phyloP scores from a whole-genome alignment of 306 rosid genomes.

The Citrullus mucosospermus region DNA sequence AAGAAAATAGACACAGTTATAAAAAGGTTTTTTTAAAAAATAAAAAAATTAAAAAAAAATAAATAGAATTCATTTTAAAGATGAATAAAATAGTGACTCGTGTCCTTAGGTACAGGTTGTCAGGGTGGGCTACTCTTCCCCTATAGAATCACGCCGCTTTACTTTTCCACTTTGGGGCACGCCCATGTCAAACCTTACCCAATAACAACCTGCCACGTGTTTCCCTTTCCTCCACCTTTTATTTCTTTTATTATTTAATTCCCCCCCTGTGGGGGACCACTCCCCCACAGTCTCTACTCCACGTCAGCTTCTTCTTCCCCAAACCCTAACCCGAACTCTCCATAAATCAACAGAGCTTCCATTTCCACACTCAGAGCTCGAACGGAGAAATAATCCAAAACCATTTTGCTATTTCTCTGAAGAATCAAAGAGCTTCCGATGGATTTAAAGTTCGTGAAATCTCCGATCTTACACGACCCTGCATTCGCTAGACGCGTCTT shows the following conservation, averaged over 20 bases:
- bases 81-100: too few species aligned
- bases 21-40: too few species aligned
- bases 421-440: not conserved
- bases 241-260: not conserved
- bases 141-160: conserved; percentile 1
- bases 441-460: conserved; percentile 33
- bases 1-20: too few species aligned
- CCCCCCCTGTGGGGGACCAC: not conserved
- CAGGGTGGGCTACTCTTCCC: not conserved
- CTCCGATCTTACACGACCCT: conserved; percentile 34
- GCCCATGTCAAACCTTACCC: not conserved
- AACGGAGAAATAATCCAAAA: not conserved
- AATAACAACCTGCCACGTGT: not conserved
- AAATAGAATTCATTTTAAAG: too few species aligned
- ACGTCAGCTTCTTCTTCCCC: not conserved
- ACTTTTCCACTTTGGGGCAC: not conserved
- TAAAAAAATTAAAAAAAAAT: too few species aligned
- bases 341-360: not conserved
- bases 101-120: not conserved
- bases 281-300: not conserved
- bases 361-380: not conserved
- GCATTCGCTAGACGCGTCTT: conserved; percentile 29
- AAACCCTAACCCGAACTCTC: not conserved
- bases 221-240: not conserved
- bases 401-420: not conserved